Conservation (phyloP, 495 filamentous ascomycete species). For the Lentithecium fluviatile region DNA sequence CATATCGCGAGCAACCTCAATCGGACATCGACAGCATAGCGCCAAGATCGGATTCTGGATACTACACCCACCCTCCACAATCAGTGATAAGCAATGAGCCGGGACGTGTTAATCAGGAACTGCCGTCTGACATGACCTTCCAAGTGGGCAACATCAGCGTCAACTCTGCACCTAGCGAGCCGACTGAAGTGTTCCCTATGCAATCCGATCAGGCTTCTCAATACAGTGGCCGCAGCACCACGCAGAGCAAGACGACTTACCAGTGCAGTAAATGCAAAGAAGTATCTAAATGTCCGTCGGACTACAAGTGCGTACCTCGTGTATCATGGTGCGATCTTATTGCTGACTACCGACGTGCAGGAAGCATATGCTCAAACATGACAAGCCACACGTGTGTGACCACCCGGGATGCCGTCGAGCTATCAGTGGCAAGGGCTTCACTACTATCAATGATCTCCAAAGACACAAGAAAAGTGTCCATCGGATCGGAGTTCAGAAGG, state of each 20-base stretch:
- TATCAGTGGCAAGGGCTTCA: slow-evolving; percentile 63
- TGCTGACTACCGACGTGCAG: slow-evolving; percentile 47
- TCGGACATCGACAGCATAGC: slow-evolving; percentile 19
- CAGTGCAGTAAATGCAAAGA: slow-evolving; percentile 30
- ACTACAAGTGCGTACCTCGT: slow-evolving; percentile 29
- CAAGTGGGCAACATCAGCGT: slow-evolving; percentile 19
- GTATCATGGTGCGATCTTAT: not conserved
- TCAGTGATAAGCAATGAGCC: slow-evolving; percentile 26
- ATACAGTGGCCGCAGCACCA: slow-evolving; percentile 19
- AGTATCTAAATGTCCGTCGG: slow-evolving; percentile 34
- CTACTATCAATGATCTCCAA: slow-evolving; percentile 70
- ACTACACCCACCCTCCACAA: slow-evolving; percentile 24
- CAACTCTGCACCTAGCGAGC: slow-evolving; percentile 12
- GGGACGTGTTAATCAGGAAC: slow-evolving; percentile 11
- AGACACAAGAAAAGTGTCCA: slow-evolving; percentile 40
- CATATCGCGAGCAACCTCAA: slow-evolving; percentile 12
- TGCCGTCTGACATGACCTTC: slow-evolving; percentile 17
- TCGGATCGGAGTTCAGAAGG: slow-evolving; percentile 47
- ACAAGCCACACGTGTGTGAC: slow-evolving; percentile 68
- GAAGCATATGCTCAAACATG: slow-evolving; percentile 79
- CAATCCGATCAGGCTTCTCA: slow-evolving; percentile 16
- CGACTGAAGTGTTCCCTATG: slow-evolving; percentile 6
- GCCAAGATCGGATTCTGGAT: slow-evolving; percentile 30
- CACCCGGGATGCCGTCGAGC: slow-evolving; percentile 54
- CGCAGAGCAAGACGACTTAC: slow-evolving; percentile 13